A percentile compares a stretch with the other conserved stretches of the same genome.
Conservation (phyloP, 768 basidiomycete species). For the Tricholoma bakamatsutake region DNA sequence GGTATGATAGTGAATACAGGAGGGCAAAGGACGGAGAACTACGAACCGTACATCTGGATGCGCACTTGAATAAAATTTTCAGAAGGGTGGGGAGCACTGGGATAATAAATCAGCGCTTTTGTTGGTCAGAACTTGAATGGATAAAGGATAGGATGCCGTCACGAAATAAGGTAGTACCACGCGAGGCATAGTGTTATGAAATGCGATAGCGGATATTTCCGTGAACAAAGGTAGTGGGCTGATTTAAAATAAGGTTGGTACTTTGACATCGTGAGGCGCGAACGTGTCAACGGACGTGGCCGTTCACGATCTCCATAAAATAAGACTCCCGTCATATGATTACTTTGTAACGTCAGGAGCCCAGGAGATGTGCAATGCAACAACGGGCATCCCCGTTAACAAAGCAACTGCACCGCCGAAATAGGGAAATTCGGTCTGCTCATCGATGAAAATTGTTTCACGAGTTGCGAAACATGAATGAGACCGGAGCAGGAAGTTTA, state of each 20-base stretch:
- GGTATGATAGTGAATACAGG: background rate
- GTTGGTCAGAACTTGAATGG: background rate
- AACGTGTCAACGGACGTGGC: background rate
- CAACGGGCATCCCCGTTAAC: background rate
- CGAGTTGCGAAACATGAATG: slow-evolving; percentile 2
- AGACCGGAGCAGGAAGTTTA: slow-evolving; percentile 26
- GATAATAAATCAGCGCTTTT: background rate
- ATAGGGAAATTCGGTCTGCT: background rate
- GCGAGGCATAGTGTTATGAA: background rate
- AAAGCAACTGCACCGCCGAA: background rate
- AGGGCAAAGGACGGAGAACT: background rate
- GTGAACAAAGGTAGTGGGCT: slow-evolving; percentile 3
- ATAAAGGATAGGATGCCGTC: background rate
- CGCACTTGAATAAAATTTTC: slow-evolving; percentile 94
- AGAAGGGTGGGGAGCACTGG: slow-evolving; percentile 89
- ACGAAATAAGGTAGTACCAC: background rate
- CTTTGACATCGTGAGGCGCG: background rate
- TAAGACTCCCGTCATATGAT: background rate
- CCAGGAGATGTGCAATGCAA: background rate
- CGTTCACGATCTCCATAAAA: background rate
- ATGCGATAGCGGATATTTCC: slow-evolving; percentile 5
- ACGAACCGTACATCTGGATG: slow-evolving; percentile 99
- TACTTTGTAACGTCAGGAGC: background rate
- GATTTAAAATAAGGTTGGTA: background rate
- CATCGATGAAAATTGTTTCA: slow-evolving; percentile 1